These are phyloP conservation scores for Dendrostoma leiphaemia DNA, from an alignment of 2,329 filamentous ascomycete species.

Conservation along the genomic window DNA sequence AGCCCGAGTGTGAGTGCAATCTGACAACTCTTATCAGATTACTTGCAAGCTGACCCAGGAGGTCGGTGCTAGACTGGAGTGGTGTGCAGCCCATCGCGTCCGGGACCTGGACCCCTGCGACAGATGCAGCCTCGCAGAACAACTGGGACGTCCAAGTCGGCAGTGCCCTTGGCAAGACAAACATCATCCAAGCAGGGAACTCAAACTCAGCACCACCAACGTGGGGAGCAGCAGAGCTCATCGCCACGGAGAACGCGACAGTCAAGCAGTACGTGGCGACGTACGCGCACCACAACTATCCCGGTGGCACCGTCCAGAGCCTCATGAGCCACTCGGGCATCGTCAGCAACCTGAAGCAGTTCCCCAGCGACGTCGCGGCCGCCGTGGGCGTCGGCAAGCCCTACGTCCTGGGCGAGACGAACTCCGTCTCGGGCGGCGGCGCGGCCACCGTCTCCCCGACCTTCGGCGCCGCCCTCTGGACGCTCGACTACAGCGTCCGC, in stretches of 20 bases:
- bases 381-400: slow-evolving; percentile 37
- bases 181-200: slow-evolving; percentile 40
- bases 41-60: background rate
- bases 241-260: slow-evolving; percentile 34
- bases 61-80: slow-evolving; percentile 30
- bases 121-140: slow-evolving; percentile 37
- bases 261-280: slow-evolving; percentile 37
- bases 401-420: slow-evolving; percentile 49
- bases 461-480: slow-evolving; percentile 49
- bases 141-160: slow-evolving; percentile 36
- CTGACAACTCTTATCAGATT: background rate
- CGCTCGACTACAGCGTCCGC: slow-evolving; percentile 44
- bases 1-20: slow-evolving; percentile 49
- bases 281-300: slow-evolving; percentile 49
- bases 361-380: slow-evolving; percentile 38
- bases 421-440: slow-evolving; percentile 41
- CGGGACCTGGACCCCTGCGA: slow-evolving; percentile 34
- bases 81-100: slow-evolving; percentile 36
- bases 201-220: slow-evolving; percentile 34
- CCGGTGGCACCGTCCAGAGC: slow-evolving; percentile 37
- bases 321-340: slow-evolving; percentile 45
- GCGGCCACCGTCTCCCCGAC: slow-evolving; percentile 40
- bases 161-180: slow-evolving; percentile 30
- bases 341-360: slow-evolving; percentile 36
- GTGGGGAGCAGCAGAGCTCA: slow-evolving; percentile 38